Percentiles rank a stretch among this genome's conserved stretches.
Conservation (phyloP, 163 green algal species). For the Scenedesmus sp. region DNA sequence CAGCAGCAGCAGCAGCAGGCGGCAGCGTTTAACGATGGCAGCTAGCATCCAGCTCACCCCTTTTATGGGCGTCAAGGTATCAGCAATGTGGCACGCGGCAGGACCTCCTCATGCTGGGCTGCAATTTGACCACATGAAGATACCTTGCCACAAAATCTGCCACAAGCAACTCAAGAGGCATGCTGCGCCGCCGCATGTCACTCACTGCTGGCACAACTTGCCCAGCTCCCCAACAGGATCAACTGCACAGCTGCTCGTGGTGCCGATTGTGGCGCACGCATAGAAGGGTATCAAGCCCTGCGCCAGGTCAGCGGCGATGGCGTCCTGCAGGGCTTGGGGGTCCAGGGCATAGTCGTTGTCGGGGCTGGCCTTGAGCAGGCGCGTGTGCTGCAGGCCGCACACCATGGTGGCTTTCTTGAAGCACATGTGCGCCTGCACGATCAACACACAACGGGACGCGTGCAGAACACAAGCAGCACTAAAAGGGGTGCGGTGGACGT, state of each 20-base stretch:
- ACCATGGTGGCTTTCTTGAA: conserved; percentile 90
- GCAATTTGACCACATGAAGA: too few species aligned
- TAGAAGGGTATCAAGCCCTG: conserved; percentile 85
- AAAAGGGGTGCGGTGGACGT: too few species aligned
- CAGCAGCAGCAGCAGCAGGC: too few species aligned
- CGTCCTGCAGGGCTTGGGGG: conserved; percentile 61
- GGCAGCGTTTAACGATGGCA: too few species aligned
- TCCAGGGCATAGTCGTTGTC: conserved; percentile 73
- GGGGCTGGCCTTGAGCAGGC: conserved; percentile 68
- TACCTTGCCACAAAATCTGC: too few species aligned
- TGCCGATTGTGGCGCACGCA: conserved; percentile 82
- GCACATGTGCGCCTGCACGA: conserved; percentile 71
- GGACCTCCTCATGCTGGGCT: too few species aligned
- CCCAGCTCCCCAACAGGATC: conserved; percentile 77
- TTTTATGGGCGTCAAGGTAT: too few species aligned
- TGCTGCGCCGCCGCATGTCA: too few species aligned
- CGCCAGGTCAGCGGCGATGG: conserved; percentile 73
- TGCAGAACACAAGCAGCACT: not conserved
- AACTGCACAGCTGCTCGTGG: conserved; percentile 86
- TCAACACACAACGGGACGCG: not conserved
- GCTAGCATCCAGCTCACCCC: too few species aligned
- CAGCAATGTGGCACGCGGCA: too few species aligned
- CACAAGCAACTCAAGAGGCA: not conserved
- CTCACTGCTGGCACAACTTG: conserved; percentile 54
- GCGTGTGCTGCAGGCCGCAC: conserved; percentile 74